Base-by-base conservation (phyloP, 1,284 basidiomycete genomes). In the Pisolithus thermaeus region DNA sequence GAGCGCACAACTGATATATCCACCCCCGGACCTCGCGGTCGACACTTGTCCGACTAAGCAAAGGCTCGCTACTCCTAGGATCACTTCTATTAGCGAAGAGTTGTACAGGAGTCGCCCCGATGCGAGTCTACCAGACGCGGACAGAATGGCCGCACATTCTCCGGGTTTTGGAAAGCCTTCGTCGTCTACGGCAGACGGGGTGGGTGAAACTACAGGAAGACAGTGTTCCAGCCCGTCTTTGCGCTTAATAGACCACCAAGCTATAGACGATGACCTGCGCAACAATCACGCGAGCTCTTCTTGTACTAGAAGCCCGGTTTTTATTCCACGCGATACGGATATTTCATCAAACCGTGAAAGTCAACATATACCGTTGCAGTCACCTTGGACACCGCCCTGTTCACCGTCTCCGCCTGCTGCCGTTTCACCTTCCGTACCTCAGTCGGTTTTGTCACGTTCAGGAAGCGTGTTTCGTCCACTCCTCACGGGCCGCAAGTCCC, bases 41-140 rank as follows among this genome's bases (percentile, higher is more conserved):
- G 63, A 47, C 53, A 50, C 47, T 11, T 45, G 39, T 25, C 43
- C 47, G 41, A 49, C 41, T 27, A 46, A 46, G 14, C 40, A 60
- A 7, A 50, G 54, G 28, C 35, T 38, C 4, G 36, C 42, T 4
- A 40, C 14, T 22, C 38, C 47, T 40, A 25, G 25, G 18, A 27
- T 46, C 38, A 20, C 35, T 9, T 25, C 32, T 7, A 3, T 22
- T 27, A 46, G 55, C 9, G 54, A 59, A 39, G 47, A 49, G 11
- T 40, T 37, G 20, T 60, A 54, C 53, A 56, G 68, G 49, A 48
- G 38, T 50, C 66, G 64, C 40, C 65, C 67, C 7, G 57, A 52
- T 22, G 70, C 38, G 23, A 3, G 4, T 27, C 43, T 23, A 18
- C 36, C 30, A 51, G 51, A 48, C 18, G 14, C 23, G 16, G 18